Evolutionary conservation across 2,329 filamentous ascomycete genomes (phyloP), one percentile per base, ranked within the genome.

Genomic region (Pseudogymnoascus verrucosus): DNA sequence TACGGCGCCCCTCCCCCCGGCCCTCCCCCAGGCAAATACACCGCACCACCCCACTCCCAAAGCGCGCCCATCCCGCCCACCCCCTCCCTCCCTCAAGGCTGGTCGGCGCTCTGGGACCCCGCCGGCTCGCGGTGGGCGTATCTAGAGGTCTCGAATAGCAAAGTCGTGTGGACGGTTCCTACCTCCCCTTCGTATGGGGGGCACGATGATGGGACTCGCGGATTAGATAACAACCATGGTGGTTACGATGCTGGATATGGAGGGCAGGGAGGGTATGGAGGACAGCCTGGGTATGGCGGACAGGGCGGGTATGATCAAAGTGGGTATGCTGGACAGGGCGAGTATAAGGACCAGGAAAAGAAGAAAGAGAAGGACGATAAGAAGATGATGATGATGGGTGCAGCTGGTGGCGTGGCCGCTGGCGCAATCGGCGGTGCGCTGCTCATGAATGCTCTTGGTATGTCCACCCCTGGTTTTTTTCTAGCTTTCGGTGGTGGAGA

Each of bases 41-140:
- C 40, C 23, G 66, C 68, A 23, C 71, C 74, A 14, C 68, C 70
- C 4, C 67, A 37, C 12, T 5, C 36, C 36, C 36, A 12, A n/a
- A 37, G 36, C 12, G 14, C 36, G 2, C 36, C 36, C 12, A 5
- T 37, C 71, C 7, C 67, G 68, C 36, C 65, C 69, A 21, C 72
- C 71, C 2, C 75, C 74, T 28, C 75, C 73, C 14, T 68, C 70
- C 3, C 81, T 86, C 23, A 34, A 4, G 86, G 86, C 68, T 89
- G 87, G 86, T 76, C 78, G 28, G 78, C 84, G 23, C 82, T 87
- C 73, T 89, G 82, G 75, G 86, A 89, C 67, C 80, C 83, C 64
- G 78, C 78, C 64, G 77, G 79, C 65, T 82, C 86, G 70, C 82
- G 84, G 63, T 88, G 84, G 77, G 89, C 84, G 76, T 90, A 87